phyloP scores from a whole-genome alignment of 2,329 filamentous ascomycete genomes.

The Diaporthe vaccinii region DNA sequence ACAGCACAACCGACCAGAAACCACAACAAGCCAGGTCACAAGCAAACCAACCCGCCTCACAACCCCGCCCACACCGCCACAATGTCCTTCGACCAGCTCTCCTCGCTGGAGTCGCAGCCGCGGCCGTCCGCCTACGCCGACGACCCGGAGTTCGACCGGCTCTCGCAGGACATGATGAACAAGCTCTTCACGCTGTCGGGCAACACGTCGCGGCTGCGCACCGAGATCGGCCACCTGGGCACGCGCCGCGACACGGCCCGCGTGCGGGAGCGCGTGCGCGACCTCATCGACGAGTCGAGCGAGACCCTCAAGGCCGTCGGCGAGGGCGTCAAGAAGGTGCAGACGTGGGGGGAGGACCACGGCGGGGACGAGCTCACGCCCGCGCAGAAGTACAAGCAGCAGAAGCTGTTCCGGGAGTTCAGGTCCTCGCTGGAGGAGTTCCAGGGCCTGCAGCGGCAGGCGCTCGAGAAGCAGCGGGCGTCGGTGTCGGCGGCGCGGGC shows the following conservation, averaged over 20 bases:
- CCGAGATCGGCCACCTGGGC: slow-evolving; percentile 87
- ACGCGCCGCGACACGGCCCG: slow-evolving; percentile 93
- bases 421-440: slow-evolving; percentile 90
- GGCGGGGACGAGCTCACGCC: slow-evolving; percentile 79
- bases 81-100: slow-evolving; percentile 95
- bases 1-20: neutral
- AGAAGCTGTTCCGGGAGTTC: slow-evolving; percentile 95
- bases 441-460: slow-evolving; percentile 88
- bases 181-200: slow-evolving; percentile 91
- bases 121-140: slow-evolving; percentile 78
- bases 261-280: slow-evolving; percentile 90
- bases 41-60: neutral
- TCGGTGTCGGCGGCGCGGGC: slow-evolving; percentile 86
- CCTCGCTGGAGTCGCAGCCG: slow-evolving; percentile 83
- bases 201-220: slow-evolving; percentile 86
- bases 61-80: slow-evolving; percentile 32
- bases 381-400: slow-evolving; percentile 95
- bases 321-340: slow-evolving; percentile 92
- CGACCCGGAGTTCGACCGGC: slow-evolving; percentile 89
- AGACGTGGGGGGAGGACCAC: slow-evolving; percentile 69
- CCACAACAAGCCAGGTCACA: neutral
- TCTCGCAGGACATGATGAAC: slow-evolving; percentile 87
- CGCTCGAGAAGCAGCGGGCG: slow-evolving; percentile 92
- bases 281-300: slow-evolving; percentile 87
- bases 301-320: slow-evolving; percentile 91